phyloP scores from a whole-genome alignment of 2,329 filamentous ascomycete genomes.

The Niveomyces coronatus region DNA sequence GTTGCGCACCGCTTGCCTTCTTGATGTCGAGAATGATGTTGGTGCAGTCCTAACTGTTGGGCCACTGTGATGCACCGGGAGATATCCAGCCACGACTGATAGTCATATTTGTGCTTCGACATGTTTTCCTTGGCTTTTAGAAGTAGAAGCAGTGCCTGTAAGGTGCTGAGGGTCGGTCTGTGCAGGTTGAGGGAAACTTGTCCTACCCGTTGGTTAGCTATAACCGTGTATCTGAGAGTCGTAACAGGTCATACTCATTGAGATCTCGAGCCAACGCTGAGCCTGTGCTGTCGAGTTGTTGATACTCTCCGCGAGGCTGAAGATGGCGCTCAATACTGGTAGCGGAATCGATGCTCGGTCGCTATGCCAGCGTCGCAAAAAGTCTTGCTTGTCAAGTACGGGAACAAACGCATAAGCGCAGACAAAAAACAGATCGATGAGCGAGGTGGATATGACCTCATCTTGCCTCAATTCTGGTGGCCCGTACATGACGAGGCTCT shows the following conservation, averaged over 20 bases:
- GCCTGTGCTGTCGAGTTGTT: neutral
- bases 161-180: neutral
- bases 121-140: neutral
- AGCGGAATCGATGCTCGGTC: slow-evolving; percentile 1
- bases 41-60: neutral
- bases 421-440: neutral
- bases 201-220: too few species aligned
- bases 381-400: slow-evolving; percentile 2
- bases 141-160: neutral
- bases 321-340: neutral
- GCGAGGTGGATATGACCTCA: neutral
- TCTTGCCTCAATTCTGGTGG: neutral
- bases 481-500: too few species aligned
- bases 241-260: slow-evolving; percentile 1
- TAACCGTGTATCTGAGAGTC: too few species aligned
- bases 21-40: neutral
- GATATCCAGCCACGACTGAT: slow-evolving; percentile 1
- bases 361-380: neutral
- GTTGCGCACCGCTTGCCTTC: neutral
- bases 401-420: neutral
- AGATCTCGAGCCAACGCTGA: neutral
- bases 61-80: slow-evolving; percentile 2
- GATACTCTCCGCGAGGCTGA: neutral
- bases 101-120: neutral
- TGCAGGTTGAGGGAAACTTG: neutral